phyloP scores from a whole-genome alignment of 371 early-diverging fungal species.

The Circinella minor region DNA sequence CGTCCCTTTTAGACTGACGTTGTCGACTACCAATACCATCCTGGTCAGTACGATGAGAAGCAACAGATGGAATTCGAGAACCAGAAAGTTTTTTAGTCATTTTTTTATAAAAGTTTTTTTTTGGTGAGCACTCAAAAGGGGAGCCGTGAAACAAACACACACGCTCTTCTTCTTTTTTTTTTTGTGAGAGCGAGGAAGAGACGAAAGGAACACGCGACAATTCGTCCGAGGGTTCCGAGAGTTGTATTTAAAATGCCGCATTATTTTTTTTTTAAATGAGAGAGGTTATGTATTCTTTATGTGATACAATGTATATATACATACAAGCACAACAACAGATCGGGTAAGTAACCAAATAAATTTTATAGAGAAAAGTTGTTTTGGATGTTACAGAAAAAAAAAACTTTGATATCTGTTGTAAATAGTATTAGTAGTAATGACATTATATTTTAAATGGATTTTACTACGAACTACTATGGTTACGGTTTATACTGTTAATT shows the following conservation, averaged over 20 bases:
- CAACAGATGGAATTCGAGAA: conserved; percentile 40
- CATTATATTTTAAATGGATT: too few species aligned
- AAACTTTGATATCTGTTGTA: too few species aligned
- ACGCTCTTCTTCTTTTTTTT: neutral
- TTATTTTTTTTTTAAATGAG: neutral
- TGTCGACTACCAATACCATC: conserved; percentile 36
- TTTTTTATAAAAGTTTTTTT: neutral
- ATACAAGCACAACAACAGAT: too few species aligned
- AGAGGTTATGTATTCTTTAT: neutral
- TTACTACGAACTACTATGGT: too few species aligned
- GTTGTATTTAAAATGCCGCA: neutral
- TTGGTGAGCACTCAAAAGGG: neutral
- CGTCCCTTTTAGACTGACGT: conserved; percentile 50
- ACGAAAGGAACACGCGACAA: neutral
- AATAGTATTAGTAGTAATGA: too few species aligned
- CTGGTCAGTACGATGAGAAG: conserved; percentile 31
- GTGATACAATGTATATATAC: too few species aligned
- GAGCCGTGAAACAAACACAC: neutral
- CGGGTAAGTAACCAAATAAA: too few species aligned
- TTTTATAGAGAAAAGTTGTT: too few species aligned
- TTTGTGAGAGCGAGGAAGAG: neutral
- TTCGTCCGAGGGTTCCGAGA: neutral
- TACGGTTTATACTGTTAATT: neutral
- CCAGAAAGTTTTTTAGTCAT: conserved; percentile 22
- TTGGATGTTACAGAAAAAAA: too few species aligned